phyloP scores from a whole-genome alignment of 1,284 basidiomycete species.

The Malassezia pachydermatis region DNA sequence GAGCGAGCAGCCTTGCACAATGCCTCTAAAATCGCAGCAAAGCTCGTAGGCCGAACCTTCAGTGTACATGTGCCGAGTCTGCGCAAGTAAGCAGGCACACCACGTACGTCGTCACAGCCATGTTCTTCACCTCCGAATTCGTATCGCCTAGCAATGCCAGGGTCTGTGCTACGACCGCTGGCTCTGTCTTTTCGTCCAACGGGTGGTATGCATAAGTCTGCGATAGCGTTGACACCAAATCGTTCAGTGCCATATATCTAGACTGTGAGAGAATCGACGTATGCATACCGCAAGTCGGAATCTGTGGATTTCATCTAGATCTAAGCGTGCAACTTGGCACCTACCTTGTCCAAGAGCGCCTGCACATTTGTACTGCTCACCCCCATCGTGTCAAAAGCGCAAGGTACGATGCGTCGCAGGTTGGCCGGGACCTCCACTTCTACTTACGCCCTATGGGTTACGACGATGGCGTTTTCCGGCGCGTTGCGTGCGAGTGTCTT shows the following conservation, averaged over 20 bases:
- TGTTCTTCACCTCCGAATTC: slow-evolving; percentile 96
- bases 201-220: slow-evolving; percentile 26
- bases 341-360: slow-evolving; percentile 35
- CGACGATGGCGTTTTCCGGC: slow-evolving; percentile 9
- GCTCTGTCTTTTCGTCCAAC: slow-evolving; percentile 53
- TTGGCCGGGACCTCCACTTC: neutral
- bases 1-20: slow-evolving; percentile 72
- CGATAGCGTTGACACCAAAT: slow-evolving; percentile 26
- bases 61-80: slow-evolving; percentile 77
- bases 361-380: slow-evolving; percentile 11
- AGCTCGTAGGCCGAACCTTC: slow-evolving; percentile 68
- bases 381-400: slow-evolving; percentile 1
- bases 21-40: slow-evolving; percentile 74
- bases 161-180: slow-evolving; percentile 67
- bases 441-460: neutral
- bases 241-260: slow-evolving; percentile 44
- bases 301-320: slow-evolving; percentile 39
- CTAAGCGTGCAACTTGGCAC: neutral
- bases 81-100: slow-evolving; percentile 6
- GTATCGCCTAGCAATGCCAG: slow-evolving; percentile 76
- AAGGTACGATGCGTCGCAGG: neutral
- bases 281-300: slow-evolving; percentile 31
- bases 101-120: slow-evolving; percentile 79
- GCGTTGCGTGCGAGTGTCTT: neutral
- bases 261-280: neutral